Conservation (phyloP, 1,139 yeast species). For the Saccharomyces hybrid region DNA sequence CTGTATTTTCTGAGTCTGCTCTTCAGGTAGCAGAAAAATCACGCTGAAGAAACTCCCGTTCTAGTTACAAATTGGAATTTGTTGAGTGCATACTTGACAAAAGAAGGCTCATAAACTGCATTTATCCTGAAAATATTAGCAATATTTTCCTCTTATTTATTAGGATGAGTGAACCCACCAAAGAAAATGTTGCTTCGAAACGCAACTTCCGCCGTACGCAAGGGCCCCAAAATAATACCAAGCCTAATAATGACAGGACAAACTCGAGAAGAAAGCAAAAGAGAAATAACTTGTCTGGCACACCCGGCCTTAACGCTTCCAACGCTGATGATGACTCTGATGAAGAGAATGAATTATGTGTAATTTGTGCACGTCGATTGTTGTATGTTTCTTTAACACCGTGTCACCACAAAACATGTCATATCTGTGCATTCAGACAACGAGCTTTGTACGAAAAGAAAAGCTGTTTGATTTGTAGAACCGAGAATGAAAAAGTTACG, state of each 20-base stretch:
- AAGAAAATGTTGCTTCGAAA: not conserved
- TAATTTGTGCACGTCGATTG: conserved; percentile 77
- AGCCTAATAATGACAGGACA: not conserved
- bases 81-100: not conserved
- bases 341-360: conserved; percentile 45
- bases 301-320: not conserved
- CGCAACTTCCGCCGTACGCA: conserved; percentile 34
- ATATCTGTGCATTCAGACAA: conserved; percentile 73
- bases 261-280: conserved; percentile 3
- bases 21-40: not conserved
- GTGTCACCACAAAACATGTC: conserved; percentile 83
- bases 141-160: not conserved
- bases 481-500: conserved; percentile 53
- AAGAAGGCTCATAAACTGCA: not conserved
- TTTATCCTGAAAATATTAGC: not conserved
- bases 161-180: not conserved
- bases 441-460: conserved; percentile 70
- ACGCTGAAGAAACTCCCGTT: not conserved
- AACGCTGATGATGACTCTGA: conserved; percentile 22
- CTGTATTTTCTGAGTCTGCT: not conserved
- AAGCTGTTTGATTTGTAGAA: conserved; percentile 76
- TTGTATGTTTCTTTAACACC: conserved; percentile 61
- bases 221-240: conserved; percentile 9
- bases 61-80: not conserved
- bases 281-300: not conserved